Evolutionary conservation across 2,329 filamentous ascomycete genomes (phyloP).

Genomic region (Pseudogymnoascus sp.): DNA sequence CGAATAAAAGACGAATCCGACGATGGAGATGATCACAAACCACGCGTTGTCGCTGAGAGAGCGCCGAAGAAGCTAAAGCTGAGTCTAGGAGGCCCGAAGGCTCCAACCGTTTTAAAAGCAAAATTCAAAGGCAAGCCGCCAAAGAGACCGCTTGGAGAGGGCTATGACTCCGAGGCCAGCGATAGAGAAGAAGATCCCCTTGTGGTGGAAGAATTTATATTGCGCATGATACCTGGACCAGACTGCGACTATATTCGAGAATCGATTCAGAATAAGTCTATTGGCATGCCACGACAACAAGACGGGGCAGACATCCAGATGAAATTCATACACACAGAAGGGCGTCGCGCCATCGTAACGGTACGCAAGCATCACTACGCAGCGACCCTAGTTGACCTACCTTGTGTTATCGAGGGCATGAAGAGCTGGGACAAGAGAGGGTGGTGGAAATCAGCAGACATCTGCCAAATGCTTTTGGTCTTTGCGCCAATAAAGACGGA

Average conservation of each 20-base stretch:
- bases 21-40: constrained; percentile 37
- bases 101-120: constrained; percentile 44
- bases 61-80: constrained; percentile 42
- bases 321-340: constrained; percentile 65
- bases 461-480: constrained; percentile 68
- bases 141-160: constrained; percentile 68
- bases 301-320: constrained; percentile 73
- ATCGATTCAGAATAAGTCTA: constrained; percentile 67
- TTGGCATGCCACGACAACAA: constrained; percentile 56
- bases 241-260: constrained; percentile 77
- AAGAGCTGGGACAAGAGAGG: constrained; percentile 68
- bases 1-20: constrained; percentile 49
- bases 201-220: constrained; percentile 80
- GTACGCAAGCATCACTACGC: constrained; percentile 56
- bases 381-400: constrained; percentile 60
- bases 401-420: constrained; percentile 63
- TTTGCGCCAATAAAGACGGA: constrained; percentile 50
- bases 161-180: constrained; percentile 93
- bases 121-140: constrained; percentile 63
- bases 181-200: constrained; percentile 81
- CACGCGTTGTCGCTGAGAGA: constrained; percentile 29
- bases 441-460: constrained; percentile 67
- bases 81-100: constrained; percentile 24
- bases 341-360: constrained; percentile 53
- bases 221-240: constrained; percentile 80